Evolutionary conservation across 1,284 basidiomycete genomes (phyloP).

Genomic region (Moesziomyces sp.): DNA sequence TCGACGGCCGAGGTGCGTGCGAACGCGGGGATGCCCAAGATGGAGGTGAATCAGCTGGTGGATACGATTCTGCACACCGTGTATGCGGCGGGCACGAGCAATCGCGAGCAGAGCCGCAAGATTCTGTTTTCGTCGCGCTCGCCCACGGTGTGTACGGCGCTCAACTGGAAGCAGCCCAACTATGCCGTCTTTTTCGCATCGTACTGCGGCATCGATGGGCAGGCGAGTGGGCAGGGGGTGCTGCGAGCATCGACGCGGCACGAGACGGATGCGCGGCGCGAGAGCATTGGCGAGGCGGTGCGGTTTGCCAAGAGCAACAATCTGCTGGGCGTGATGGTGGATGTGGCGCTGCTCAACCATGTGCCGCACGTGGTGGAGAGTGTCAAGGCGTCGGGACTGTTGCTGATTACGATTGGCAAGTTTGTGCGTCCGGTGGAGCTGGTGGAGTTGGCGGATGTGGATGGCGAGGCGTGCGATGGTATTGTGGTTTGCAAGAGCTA

Average conservation of each 20-base stretch:
- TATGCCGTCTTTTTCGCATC: slow-evolving; percentile 95
- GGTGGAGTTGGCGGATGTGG: slow-evolving; percentile 27
- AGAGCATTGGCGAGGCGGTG: slow-evolving; percentile 86
- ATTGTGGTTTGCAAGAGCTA: slow-evolving; percentile 56
- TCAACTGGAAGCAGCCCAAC: slow-evolving; percentile 99
- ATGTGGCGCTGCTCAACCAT: slow-evolving; percentile 73
- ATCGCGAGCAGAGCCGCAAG: slow-evolving; percentile 57
- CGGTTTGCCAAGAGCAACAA: slow-evolving; percentile 95
- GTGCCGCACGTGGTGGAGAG: slow-evolving; percentile 61
- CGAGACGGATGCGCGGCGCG: slow-evolving; percentile 72
- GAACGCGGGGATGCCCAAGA: slow-evolving; percentile 55
- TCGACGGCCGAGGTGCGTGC: slow-evolving; percentile 57
- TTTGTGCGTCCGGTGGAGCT: slow-evolving; percentile 18
- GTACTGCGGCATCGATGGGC: slow-evolving; percentile 78
- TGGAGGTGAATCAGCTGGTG: slow-evolving; percentile 64
- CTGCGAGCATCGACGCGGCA: slow-evolving; percentile 68
- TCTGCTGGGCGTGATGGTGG: slow-evolving; percentile 88
- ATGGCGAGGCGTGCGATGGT: slow-evolving; percentile 55
- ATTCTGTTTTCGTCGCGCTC: slow-evolving; percentile 62
- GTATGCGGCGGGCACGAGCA: slow-evolving; percentile 60
- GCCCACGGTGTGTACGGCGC: slow-evolving; percentile 72
- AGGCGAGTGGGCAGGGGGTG: slow-evolving; percentile 20
- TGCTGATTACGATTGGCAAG: slow-evolving; percentile 63
- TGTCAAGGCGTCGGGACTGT: slow-evolving; percentile 61
- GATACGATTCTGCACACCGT: slow-evolving; percentile 66